Evolutionary conservation across 257 asterid species (phyloP), one percentile per base, ranked within the genome.

Genomic region (Salvia miltiorrhiza): DNA sequence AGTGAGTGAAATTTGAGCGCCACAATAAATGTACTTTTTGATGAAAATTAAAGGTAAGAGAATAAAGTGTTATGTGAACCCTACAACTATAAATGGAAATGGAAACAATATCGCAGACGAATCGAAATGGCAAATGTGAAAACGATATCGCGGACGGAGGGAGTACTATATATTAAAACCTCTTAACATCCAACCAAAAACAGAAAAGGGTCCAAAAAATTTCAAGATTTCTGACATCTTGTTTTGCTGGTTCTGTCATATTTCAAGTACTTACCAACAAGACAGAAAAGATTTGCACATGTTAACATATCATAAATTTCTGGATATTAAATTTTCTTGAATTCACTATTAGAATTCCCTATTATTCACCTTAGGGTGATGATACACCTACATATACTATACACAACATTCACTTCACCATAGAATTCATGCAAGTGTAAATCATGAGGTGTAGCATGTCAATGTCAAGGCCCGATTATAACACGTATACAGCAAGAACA

Each of bases 201-300:
- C 4, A 21, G 16, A 4, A 41, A 43, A 52, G 20, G 73, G 13
- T 16, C 5, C 24, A 64, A 19, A n/a, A 32, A 41, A 30, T n/a
- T 41, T 63, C 58, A 53, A 45, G 6, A 55, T 19, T 55, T 69
- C 47, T 43, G 73, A 56, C 40, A 56, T 19, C 43, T 57, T 43
- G 47, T 48, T 8, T 30, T 44, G 37, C 74, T 33, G 5, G 8
- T 50, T 12, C 21, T 50, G 61, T 49, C 61, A 3, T 49, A 47
- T 49, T 41, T 21, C 48, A 63, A 63, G 55, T 54, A 30, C 13
- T 17, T 40, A 24, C 21, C 7, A 19, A 40, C 39, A 53, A 39
- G 50, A 28, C 23, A 53, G 2, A 16, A 2, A 67, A 52, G n/a
- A 41, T 12, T 24, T n/a, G 16, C 45, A 39, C 33, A 41, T 39